Base-by-base conservation (phyloP, 495 filamentous ascomycete genomes). In the Aspergillus hancockii region DNA sequence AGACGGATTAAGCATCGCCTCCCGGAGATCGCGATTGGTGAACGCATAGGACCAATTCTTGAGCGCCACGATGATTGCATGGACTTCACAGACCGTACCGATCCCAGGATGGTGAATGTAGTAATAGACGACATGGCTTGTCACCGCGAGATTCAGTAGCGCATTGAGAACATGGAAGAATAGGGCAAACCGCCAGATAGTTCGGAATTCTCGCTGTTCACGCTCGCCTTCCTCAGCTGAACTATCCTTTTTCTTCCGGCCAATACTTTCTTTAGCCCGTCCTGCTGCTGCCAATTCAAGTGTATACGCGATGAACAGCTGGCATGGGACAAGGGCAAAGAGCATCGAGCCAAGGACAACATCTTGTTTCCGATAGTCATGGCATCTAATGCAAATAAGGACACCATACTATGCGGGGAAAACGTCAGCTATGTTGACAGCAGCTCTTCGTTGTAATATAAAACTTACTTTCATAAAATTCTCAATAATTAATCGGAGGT, bases 11-110 rank as follows among this genome's bases (percentile, higher is more conserved):
- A 97, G 82, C 66, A 89, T 87, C 23, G 93, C 92, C 59, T 93
- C 89, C 9, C 94, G 89, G 36, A 98, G 86, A 70, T 98, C 94
- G 54, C 94, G 88, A 74, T 98, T 98, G 13, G 94, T 97, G 67
- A 98, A 88, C 21, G 94, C 94, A 66, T 98, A 98, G 0, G 93
- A 97, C 64, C 91, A 88, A 38, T 88, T 91, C 76, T 98, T 98
- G 59, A 98, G 81, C 86, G 92, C 97, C 43, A 97, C 92, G 34
- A 98, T 92, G 67, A 97, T 87, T 41, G 93, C 92, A 70, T 98
- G 94, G 30, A 96, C 74, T 67, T 98, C 87, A 58, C 89, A 92
- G 40, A 96, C 75, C 4, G 93, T 96, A 18, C 94, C 94, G 71
- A 98, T 95, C 22, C 95, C 78, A 0, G 94, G 94, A 72, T 98